Base-by-base conservation (phyloP, 140 eudicot genomes). In the Flaveria floridana region DNA sequence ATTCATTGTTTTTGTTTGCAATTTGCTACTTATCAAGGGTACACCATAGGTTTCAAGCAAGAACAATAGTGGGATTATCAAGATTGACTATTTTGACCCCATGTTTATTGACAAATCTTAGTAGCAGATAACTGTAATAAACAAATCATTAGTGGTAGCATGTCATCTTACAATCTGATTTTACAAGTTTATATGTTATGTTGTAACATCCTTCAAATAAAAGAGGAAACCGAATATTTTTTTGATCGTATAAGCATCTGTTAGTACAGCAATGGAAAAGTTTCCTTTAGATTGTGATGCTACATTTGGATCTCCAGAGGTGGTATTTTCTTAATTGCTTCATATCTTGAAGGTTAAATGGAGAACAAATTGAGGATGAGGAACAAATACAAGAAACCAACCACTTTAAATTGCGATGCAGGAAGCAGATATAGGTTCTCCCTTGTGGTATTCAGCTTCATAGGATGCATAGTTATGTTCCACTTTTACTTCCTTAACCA, bases 331-430 rank as follows among this genome's bases (percentile, higher is more conserved):
- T 76, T 73, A 82, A 83, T 63, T 76, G 86, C 85, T 83, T 78
- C 34, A 28, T 82, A 73, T 80, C 76, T 82, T 85, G 95, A 84
- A 85, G 95, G 80, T 81, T 81, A 81, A 85, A 81, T 61, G 82
- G 84, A 81, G 82, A 76, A 83, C 87, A 84, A 83, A 82, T 79
- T 83, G 89, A 86, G 88, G 89, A 82, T 82, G 86, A 93, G 79
- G 96, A 88, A 85, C 96, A 93, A 90, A 88, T 86, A 80, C 83
- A 74, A 85, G 87, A 93, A 90, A 85, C 86, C 96, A 88, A 88
- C 91, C 76, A 66, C 87, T 90, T 80, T 86, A 86, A 76, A 62
- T 82, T 91, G 84, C 91, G 53, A 79, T 89, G 89, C 92, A 86
- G 91, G 95, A 76, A 86, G 81, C 87, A 86, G 90, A 77, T 88